phyloP scores from a whole-genome alignment of 495 filamentous ascomycete species.

The Evernia prunastri region DNA sequence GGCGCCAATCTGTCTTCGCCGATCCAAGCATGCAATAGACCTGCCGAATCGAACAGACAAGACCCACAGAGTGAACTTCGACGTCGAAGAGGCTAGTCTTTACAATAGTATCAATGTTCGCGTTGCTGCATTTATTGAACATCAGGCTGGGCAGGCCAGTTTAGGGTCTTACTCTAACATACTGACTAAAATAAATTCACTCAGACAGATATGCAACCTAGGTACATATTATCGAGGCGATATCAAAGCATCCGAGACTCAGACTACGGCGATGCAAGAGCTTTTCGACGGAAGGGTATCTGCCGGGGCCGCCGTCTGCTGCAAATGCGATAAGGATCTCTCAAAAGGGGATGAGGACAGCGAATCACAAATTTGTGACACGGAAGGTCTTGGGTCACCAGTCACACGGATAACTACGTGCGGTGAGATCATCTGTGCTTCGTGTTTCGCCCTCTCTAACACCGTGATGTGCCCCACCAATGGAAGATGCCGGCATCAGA shows the following conservation, averaged over 20 bases:
- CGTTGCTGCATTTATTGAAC: slow-evolving; percentile 22
- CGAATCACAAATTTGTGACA: neutral
- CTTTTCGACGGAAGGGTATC: slow-evolving; percentile 15
- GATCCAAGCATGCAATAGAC: slow-evolving; percentile 33
- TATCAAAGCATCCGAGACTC: slow-evolving; percentile 38
- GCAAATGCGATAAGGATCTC: slow-evolving; percentile 14
- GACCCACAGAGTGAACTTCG: slow-evolving; percentile 30
- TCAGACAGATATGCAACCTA: slow-evolving; percentile 40
- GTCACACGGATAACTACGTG: slow-evolving; percentile 9
- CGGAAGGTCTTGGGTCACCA: neutral
- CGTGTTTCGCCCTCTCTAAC: slow-evolving; percentile 2
- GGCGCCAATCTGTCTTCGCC: slow-evolving; percentile 34
- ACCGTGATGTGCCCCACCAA: neutral
- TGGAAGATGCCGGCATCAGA: slow-evolving; percentile 15
- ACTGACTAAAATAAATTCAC: slow-evolving; percentile 37
- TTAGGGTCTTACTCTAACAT: slow-evolving; percentile 29
- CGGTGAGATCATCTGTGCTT: slow-evolving; percentile 14
- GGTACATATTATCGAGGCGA: slow-evolving; percentile 23
- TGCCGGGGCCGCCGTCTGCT: slow-evolving; percentile 16
- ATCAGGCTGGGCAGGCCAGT: neutral
- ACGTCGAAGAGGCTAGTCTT: slow-evolving; percentile 25
- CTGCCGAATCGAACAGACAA: slow-evolving; percentile 32
- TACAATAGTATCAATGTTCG: slow-evolving; percentile 29
- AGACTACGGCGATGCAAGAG: slow-evolving; percentile 24
- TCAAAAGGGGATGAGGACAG: slow-evolving; percentile 1